Percentiles rank a stretch among this genome's conserved stretches.
phyloP scores from a whole-genome alignment of 2,329 filamentous ascomycete species.

The Stagonosporopsis vannaccii region DNA sequence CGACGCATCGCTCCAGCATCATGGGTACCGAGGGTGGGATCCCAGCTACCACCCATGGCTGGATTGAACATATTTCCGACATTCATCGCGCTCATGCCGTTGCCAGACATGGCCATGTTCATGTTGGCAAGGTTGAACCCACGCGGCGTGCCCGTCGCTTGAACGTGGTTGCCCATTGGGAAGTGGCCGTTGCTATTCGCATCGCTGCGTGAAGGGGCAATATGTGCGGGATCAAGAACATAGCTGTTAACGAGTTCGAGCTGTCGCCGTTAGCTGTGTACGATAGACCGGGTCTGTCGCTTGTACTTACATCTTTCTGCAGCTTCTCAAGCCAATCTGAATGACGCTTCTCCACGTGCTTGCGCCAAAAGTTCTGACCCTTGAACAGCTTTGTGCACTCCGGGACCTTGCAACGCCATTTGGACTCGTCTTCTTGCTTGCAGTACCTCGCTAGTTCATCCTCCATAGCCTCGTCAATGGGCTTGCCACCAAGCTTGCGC shows the following conservation, averaged over 20 bases:
- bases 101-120: conserved; percentile 64
- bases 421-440: conserved; percentile 97
- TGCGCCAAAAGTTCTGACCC: conserved; percentile 95
- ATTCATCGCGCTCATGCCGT: conserved; percentile 53
- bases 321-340: conserved; percentile 83
- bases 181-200: conserved; percentile 97
- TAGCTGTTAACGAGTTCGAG: conserved; percentile 92
- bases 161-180: conserved; percentile 76
- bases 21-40: conserved; percentile 51
- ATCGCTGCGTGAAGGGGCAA: conserved; percentile 90
- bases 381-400: conserved; percentile 98
- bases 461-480: conserved; percentile 82
- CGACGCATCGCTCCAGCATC: conserved; percentile 55
- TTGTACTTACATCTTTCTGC: conserved; percentile 76
- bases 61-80: conserved; percentile 59
- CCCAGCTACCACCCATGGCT: conserved; percentile 64
- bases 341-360: conserved; percentile 97
- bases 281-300: not conserved
- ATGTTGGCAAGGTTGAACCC: conserved; percentile 88
- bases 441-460: conserved; percentile 88
- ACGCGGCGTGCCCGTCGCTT: conserved; percentile 80
- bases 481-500: conserved; percentile 87
- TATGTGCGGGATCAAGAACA: conserved; percentile 91
- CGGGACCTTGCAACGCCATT: conserved; percentile 94
- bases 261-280: conserved; percentile 55